phyloP scores from a whole-genome alignment of 495 filamentous ascomycete genomes.

The Penicillium argentinense region DNA sequence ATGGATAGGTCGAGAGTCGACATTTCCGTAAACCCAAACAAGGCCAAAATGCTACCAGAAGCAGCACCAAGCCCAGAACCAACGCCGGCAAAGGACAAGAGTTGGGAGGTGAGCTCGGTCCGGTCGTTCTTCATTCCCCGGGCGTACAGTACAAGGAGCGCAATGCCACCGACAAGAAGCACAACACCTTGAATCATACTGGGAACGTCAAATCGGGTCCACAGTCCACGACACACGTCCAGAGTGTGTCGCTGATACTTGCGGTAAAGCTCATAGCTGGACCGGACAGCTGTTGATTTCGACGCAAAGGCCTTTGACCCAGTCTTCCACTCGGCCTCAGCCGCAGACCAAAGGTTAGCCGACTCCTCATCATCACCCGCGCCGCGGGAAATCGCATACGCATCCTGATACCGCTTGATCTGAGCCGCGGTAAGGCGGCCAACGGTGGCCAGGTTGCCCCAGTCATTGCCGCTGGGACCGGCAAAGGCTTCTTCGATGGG shows the following conservation, averaged over 20 bases:
- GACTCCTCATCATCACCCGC: conserved; percentile 61
- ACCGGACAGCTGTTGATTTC: conserved; percentile 32
- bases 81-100: conserved; percentile 45
- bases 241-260: conserved; percentile 78
- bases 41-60: conserved; percentile 24
- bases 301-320: conserved; percentile 38
- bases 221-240: conserved; percentile 76
- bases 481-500: conserved; percentile 94
- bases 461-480: conserved; percentile 63
- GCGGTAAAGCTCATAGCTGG: conserved; percentile 60
- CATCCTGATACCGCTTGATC: conserved; percentile 81
- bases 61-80: conserved; percentile 44
- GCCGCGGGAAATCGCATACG: conserved; percentile 61
- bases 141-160: conserved; percentile 69
- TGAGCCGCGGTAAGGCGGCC: conserved; percentile 78
- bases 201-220: conserved; percentile 85
- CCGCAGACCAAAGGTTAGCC: conserved; percentile 57
- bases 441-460: conserved; percentile 71
- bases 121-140: conserved; percentile 54
- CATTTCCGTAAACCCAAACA: conserved; percentile 25
- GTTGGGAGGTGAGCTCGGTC: conserved; percentile 49
- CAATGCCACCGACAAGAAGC: conserved; percentile 66
- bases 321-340: conserved; percentile 47
- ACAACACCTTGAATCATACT: conserved; percentile 79
- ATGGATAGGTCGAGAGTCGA: conserved; percentile 30